Evolutionary conservation across 768 basidiomycete genomes (phyloP).

Genomic region (Tricholoma terreum): DNA sequence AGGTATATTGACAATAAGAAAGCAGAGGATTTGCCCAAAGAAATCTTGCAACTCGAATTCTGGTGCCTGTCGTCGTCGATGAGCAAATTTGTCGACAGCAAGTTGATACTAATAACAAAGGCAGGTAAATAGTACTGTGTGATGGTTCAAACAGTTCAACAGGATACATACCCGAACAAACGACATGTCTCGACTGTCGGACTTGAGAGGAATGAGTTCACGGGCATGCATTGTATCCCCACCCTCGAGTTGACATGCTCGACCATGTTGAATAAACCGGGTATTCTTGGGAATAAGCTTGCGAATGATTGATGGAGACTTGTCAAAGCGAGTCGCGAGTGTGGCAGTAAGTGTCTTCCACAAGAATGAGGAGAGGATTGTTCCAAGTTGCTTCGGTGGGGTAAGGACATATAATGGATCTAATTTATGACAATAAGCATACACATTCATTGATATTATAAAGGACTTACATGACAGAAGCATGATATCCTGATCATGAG

Average conservation of each 20-base stretch:
- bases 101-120: background rate
- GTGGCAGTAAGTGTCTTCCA: background rate
- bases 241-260: background rate
- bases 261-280: too few relatives aligned
- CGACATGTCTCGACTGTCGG: background rate
- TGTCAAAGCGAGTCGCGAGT: background rate
- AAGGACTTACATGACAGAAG: constrained; percentile 10
- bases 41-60: background rate
- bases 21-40: background rate
- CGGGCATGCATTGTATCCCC: background rate
- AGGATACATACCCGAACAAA: background rate
- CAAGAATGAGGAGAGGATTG: background rate
- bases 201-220: background rate
- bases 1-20: background rate
- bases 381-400: background rate
- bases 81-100: background rate
- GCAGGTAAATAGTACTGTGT: too few relatives aligned
- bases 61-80: background rate
- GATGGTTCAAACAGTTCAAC: too few relatives aligned
- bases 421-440: background rate
- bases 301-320: background rate
- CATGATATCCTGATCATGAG: background rate
- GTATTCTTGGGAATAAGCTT: background rate
- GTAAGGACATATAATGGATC: background rate
- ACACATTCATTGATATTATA: background rate